phyloP scores from a whole-genome alignment of 2,329 filamentous ascomycete genomes.

The Daldinia sp. region DNA sequence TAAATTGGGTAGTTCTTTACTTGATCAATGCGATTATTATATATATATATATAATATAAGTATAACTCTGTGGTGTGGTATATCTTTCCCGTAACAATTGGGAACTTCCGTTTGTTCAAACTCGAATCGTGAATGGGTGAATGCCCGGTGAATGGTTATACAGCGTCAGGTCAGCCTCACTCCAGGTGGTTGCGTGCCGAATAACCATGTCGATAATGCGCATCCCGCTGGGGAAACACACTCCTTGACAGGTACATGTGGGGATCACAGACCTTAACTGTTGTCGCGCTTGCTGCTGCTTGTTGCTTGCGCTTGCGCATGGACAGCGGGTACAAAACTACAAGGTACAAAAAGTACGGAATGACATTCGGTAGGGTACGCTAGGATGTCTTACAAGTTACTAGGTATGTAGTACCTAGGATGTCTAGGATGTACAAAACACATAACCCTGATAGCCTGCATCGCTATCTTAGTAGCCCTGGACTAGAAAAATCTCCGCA shows the following conservation, averaged over 20 bases:
- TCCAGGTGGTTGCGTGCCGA: constrained; percentile 27
- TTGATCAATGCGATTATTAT: background rate
- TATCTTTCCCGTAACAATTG: background rate
- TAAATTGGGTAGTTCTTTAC: background rate
- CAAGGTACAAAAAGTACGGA: too few relatives aligned
- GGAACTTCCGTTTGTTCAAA: constrained; percentile 13
- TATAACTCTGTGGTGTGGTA: background rate
- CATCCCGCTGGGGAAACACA: constrained; percentile 37
- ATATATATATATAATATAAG: too few relatives aligned
- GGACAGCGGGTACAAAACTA: constrained; percentile 11
- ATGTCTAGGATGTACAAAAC: too few relatives aligned
- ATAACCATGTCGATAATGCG: constrained; percentile 35
- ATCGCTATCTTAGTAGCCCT: constrained; percentile 24
- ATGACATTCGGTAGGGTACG: too few relatives aligned
- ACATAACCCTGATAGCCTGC: too few relatives aligned
- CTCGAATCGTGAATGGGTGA: constrained; percentile 8
- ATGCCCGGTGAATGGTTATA: constrained; percentile 14
- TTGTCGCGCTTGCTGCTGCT: too few relatives aligned
- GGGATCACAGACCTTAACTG: constrained; percentile 21
- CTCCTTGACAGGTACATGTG: constrained; percentile 36
- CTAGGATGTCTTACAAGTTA: too few relatives aligned
- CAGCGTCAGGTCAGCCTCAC: constrained; percentile 32
- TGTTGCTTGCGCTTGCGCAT: too few relatives aligned
- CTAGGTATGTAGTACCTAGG: too few relatives aligned
- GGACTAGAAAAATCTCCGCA: constrained; percentile 36